Conservation (phyloP, 176 grass and related monocot genomes). For the Elaeis guineensis region DNA sequence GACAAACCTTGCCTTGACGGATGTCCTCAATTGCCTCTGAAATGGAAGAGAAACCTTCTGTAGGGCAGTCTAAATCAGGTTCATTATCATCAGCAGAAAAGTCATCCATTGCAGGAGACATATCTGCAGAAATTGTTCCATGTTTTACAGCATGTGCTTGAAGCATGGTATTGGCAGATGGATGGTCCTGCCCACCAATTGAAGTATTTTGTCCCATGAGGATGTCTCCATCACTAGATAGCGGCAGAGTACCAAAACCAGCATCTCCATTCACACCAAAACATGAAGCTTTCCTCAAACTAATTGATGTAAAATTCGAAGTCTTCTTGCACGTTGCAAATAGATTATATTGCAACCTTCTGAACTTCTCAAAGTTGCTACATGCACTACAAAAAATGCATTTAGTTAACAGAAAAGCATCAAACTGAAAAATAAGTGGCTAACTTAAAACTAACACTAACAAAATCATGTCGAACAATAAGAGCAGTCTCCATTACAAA, state of each 20-base stretch:
- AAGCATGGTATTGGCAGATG: conserved; percentile 11
- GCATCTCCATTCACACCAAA: conserved; percentile 17
- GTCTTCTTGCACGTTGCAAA: background rate
- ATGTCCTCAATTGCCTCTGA: conserved; percentile 87
- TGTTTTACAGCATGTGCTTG: conserved; percentile 45
- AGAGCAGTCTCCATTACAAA: no score
- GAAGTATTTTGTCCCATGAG: conserved; percentile 14
- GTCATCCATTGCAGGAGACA: conserved; percentile 40
- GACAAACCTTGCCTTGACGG: conserved; percentile 65
- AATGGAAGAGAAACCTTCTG: conserved; percentile 77
- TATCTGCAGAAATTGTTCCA: conserved; percentile 53
- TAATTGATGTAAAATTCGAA: conserved; percentile 9
- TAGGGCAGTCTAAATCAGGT: conserved; percentile 73
- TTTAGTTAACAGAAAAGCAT: no score
- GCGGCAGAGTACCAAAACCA: conserved; percentile 15
- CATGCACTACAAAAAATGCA: conserved; percentile 1
- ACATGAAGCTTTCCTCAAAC: conserved; percentile 15
- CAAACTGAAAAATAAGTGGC: no score
- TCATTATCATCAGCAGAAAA: conserved; percentile 54
- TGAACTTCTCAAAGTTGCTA: conserved; percentile 19
- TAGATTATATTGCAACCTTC: conserved; percentile 8
- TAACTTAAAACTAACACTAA: no score
- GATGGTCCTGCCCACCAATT: conserved; percentile 23
- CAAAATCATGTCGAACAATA: no score
- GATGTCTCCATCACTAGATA: conserved; percentile 16